These are phyloP conservation scores for Boletus edulis DNA, from an alignment of 768 basidiomycete species.

Conservation along the genomic window DNA sequence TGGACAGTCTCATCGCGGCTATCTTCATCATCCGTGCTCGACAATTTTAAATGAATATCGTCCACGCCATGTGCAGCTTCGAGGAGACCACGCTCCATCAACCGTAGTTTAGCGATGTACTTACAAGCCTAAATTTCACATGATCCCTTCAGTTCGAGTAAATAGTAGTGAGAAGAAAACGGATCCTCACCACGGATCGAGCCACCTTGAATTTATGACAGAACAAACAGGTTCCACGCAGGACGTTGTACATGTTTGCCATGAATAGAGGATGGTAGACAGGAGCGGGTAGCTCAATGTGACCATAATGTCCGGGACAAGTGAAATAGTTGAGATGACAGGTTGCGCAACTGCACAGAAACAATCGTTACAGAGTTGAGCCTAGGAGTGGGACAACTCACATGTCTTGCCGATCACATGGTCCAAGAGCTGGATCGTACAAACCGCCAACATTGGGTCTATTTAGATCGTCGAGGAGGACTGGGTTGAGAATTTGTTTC, in stretches of 20 bases:
- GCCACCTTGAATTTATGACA: slow-evolving; percentile 90
- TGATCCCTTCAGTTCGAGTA: slow-evolving; percentile 5
- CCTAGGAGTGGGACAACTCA: slow-evolving; percentile 41
- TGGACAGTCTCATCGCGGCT: slow-evolving; percentile 56
- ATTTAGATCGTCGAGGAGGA: slow-evolving; percentile 91
- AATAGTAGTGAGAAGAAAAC: slow-evolving; percentile 10
- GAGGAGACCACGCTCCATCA: slow-evolving; percentile 88
- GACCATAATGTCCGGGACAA: slow-evolving; percentile 98
- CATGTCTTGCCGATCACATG: slow-evolving; percentile 87
- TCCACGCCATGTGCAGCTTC: slow-evolving; percentile 79
- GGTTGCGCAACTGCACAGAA: slow-evolving; percentile 74
- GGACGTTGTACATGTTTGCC: slow-evolving; percentile 81
- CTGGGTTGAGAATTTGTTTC: slow-evolving; percentile 92
- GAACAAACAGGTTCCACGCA: slow-evolving; percentile 88
- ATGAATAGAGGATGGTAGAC: slow-evolving; percentile 98
- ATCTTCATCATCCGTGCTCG: slow-evolving; percentile 34
- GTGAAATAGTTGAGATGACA: slow-evolving; percentile 91
- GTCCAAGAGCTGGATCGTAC: slow-evolving; percentile 95
- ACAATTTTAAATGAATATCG: slow-evolving; percentile 50
- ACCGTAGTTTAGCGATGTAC: slow-evolving; percentile 80
- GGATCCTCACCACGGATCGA: slow-evolving; percentile 58
- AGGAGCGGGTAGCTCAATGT: slow-evolving; percentile 93
- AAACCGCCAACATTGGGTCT: slow-evolving; percentile 88
- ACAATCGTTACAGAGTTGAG: slow-evolving; percentile 4
- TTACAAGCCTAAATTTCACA: slow-evolving; percentile 59